Percentiles rank a stretch among this genome's conserved stretches.
These are phyloP conservation scores for Ammopiptanthus mongolicus DNA, from an alignment of 306 rosid species.

Conservation along the genomic window DNA sequence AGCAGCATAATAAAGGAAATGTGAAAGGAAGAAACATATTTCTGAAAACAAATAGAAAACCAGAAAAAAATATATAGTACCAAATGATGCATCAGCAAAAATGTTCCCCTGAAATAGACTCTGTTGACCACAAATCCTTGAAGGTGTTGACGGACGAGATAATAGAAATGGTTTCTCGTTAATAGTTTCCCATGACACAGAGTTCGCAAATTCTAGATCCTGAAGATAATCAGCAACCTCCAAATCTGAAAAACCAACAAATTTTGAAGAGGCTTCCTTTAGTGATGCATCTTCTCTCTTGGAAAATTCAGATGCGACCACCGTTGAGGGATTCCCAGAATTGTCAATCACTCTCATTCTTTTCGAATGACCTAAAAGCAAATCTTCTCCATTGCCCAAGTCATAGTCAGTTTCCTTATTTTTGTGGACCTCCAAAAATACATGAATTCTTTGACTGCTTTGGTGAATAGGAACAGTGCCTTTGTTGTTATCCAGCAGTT, in stretches of 20 bases:
- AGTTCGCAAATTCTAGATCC: neutral
- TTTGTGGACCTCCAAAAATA: neutral
- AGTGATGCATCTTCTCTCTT: neutral
- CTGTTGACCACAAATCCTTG: neutral
- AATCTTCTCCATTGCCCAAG: too few species aligned
- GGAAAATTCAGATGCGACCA: neutral
- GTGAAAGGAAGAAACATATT: neutral
- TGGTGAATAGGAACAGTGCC: neutral
- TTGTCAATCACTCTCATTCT: too few species aligned
- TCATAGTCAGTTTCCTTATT: too few species aligned
- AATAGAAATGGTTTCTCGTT: neutral
- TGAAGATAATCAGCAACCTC: neutral
- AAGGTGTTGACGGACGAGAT: neutral
- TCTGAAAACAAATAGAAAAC: neutral
- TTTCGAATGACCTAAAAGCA: too few species aligned
- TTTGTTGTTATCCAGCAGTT: neutral
- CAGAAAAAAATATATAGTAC: neutral
- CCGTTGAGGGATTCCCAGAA: too few species aligned
- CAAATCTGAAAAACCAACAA: neutral
- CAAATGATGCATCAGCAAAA: slow-evolving; percentile 1
- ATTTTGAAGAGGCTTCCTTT: neutral
- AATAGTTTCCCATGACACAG: neutral
- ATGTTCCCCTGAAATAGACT: neutral
- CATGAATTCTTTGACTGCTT: too few species aligned
- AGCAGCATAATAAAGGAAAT: neutral